These are phyloP conservation scores for Ajuga reptans DNA, from an alignment of 305 asterid species.

Conservation along the genomic window DNA sequence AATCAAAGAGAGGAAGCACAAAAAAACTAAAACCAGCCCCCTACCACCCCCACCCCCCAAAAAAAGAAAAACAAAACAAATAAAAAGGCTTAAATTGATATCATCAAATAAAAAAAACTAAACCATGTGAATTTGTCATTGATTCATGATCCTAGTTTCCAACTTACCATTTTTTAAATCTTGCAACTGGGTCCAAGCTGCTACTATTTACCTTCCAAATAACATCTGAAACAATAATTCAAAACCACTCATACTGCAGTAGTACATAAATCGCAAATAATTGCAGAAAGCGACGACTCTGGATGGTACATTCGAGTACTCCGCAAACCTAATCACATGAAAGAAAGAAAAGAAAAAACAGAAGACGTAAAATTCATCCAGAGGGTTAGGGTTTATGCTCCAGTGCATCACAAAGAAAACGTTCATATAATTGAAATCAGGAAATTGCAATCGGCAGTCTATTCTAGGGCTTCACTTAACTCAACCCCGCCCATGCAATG, in stretches of 20 bases:
- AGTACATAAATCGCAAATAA: background rate
- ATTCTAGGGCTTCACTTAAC: background rate
- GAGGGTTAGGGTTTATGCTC: constrained; percentile 27
- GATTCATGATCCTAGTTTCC: background rate
- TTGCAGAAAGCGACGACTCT: background rate
- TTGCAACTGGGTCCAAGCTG: constrained; percentile 19
- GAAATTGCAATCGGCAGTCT: background rate
- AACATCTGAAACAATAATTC: constrained; percentile 25
- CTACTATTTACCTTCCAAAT: background rate
- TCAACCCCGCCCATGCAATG: constrained; percentile 4
- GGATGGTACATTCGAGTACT: background rate
- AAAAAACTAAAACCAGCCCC: background rate
- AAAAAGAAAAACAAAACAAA: background rate
- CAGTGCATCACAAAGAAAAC: background rate
- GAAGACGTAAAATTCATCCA: background rate
- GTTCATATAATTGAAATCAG: background rate
- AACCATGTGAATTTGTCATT: background rate
- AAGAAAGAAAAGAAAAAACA: background rate
- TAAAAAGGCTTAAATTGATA: background rate
- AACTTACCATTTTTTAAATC: constrained; percentile 31
- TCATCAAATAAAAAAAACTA: background rate
- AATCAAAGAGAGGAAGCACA: background rate
- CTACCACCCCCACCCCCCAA: background rate
- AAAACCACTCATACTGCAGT: background rate
- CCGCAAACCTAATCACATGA: background rate